phyloP scores from a whole-genome alignment of 75 land plant species.

The Selaginella moellendorffii region DNA sequence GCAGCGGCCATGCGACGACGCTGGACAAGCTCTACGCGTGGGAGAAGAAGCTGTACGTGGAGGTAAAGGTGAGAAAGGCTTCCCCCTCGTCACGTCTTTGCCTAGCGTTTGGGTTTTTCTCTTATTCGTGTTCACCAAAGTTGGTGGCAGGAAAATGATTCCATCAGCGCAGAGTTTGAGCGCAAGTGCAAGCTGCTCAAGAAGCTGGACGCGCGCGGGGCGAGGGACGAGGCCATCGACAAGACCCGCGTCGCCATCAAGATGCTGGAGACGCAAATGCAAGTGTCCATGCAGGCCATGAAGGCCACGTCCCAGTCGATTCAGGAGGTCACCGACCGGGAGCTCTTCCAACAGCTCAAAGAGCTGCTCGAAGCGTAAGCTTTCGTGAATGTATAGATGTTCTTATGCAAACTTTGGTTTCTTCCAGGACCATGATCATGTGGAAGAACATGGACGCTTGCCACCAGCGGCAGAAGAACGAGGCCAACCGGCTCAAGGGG shows the following conservation, averaged over 20 bases:
- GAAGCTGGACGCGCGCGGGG: conserved; percentile 44
- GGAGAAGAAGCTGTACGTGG: conserved; percentile 84
- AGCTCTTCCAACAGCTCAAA: conserved; percentile 47
- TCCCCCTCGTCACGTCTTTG: too few relatives aligned
- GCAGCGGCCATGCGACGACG: conserved; percentile 53
- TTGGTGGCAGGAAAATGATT: conserved; percentile 49
- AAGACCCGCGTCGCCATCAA: conserved; percentile 59
- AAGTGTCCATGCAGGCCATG: conserved; percentile 71
- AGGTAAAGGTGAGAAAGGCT: conserved; percentile 60
- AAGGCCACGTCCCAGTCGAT: conserved; percentile 58
- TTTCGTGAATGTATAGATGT: neutral
- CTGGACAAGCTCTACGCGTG: conserved; percentile 76
- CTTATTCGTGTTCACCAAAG: neutral
- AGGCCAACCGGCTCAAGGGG: neutral
- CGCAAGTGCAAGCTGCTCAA: conserved; percentile 43
- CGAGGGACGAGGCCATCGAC: conserved; percentile 38
- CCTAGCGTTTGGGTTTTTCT: neutral
- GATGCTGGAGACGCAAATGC: conserved; percentile 54
- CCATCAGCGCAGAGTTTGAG: conserved; percentile 59
- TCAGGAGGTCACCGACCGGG: conserved; percentile 44
- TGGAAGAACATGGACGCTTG: neutral
- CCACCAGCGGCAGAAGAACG: neutral
- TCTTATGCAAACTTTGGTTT: neutral
- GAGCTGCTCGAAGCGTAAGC: conserved; percentile 55
- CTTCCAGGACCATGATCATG: neutral